A percentile compares a stretch with the other conserved stretches of the same genome.
phyloP scores from a whole-genome alignment of 163 green algal genomes.

The Chlorella variabilis region DNA sequence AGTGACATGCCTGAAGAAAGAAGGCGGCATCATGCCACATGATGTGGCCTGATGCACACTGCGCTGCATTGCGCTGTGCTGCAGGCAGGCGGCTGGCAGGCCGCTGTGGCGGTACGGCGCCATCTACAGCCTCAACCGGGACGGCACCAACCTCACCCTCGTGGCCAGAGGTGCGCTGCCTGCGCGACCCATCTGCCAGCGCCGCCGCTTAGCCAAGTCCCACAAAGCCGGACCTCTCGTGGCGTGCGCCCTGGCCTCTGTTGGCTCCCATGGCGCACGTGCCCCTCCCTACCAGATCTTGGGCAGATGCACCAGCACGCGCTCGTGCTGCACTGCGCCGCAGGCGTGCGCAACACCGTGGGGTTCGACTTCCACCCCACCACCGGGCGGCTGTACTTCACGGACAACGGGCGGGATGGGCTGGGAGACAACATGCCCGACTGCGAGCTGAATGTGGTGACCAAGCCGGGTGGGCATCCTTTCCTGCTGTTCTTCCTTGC shows the following conservation, averaged over 20 bases:
- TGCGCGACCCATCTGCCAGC: not conserved
- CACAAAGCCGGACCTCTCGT: no score
- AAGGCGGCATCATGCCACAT: no score
- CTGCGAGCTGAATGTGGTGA: slow-evolving; percentile 47
- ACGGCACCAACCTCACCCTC: not conserved
- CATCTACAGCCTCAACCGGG: not conserved
- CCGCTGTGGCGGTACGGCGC: not conserved
- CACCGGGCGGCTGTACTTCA: slow-evolving; percentile 53
- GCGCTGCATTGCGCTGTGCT: not conserved
- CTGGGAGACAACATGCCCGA: slow-evolving; percentile 29
- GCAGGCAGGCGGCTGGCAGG: not conserved
- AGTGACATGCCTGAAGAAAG: no score
- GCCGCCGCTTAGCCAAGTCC: no score
- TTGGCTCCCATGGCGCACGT: no score
- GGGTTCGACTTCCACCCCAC: slow-evolving; percentile 61
- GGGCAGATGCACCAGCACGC: no score
- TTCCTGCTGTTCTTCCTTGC: not conserved
- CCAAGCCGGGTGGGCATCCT: not conserved
- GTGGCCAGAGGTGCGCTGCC: not conserved
- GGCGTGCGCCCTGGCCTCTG: no score
- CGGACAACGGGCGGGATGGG: slow-evolving; percentile 57
- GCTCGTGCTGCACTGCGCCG: no score
- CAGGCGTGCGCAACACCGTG: slow-evolving; percentile 55
- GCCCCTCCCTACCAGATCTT: no score
- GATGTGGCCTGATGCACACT: no score